Base-by-base conservation (phyloP, 1,284 basidiomycete species). In the Melampsora abietis-canadensis region DNA sequence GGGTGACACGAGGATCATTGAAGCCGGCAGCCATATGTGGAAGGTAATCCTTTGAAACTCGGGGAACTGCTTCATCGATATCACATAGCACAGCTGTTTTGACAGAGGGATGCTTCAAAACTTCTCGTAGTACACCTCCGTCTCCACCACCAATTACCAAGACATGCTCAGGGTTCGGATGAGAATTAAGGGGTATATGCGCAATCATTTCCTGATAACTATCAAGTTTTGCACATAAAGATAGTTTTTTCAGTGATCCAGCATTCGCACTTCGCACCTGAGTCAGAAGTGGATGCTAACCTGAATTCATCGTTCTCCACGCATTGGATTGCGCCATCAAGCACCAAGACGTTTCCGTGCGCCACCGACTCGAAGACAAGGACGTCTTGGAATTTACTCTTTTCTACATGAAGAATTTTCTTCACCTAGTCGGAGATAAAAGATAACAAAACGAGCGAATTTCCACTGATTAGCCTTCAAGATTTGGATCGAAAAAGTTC, bases 201-300 rank as follows among this genome's bases (percentile, higher is more conserved):
- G 95, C 88, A 80, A 99, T 98, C 95, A 98, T 98, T 85, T 99
- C 95, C 83, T 98, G 96, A 84, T 98, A 98, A n/a, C 92, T 94
- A 79, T 27, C 27, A 27, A 37, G 48, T n/a, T n/a, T 24, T 21
- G 12, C 17, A n/a, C 30, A 24, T 21, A 34, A 46, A 47, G 47
- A 60, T 51, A 21, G 30, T 31, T 30, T n/a, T 10, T 44, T 46
- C 66, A 48, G 34, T 37, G 15, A 69, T 67, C 37, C 67, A 27
- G 46, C 34, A 21, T 37, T 76, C 69, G 65, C 37, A 61, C 66
- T 44, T 15, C 54, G n/a, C 21, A n/a, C 4, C 8, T 30, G 37
- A 24, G 40, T 46, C 57, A 48, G 27, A 31, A 62, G 46, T 57
- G 30, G 12, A n/a, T 30, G 88, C 90, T 80, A 83, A 96, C 89